These are phyloP conservation scores for Coffea canephora DNA, from an alignment of 257 asterid species.

Conservation along the genomic window DNA sequence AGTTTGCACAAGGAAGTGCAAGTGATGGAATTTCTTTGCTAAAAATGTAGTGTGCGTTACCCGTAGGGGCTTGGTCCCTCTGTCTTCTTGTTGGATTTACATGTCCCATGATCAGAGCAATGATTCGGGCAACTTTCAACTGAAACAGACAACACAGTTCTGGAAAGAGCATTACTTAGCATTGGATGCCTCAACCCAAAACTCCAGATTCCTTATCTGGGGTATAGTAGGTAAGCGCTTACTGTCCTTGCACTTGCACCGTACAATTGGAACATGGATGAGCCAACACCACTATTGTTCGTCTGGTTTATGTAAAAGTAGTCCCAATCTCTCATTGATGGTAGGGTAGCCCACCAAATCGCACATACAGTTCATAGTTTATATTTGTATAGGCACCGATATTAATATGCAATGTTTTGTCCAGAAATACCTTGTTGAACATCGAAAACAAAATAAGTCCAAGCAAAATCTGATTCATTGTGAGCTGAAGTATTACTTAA, in stretches of 20 bases:
- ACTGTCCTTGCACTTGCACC: slow-evolving; percentile 52
- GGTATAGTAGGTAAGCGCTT: slow-evolving; percentile 63
- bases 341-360: slow-evolving; percentile 80
- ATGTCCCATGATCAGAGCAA: slow-evolving; percentile 72
- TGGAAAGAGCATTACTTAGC: slow-evolving; percentile 24
- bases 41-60: slow-evolving; percentile 26
- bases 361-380: slow-evolving; percentile 57
- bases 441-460: slow-evolving; percentile 78
- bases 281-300: slow-evolving; percentile 57
- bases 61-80: slow-evolving; percentile 60
- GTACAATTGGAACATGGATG: slow-evolving; percentile 65
- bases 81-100: slow-evolving; percentile 41
- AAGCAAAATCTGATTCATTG: slow-evolving; percentile 31
- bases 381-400: slow-evolving; percentile 47
- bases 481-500: slow-evolving; percentile 52
- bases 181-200: slow-evolving; percentile 62
- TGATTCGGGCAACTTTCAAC: slow-evolving; percentile 72
- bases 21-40: too few relatives aligned
- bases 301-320: slow-evolving; percentile 67
- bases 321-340: slow-evolving; percentile 65
- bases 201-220: slow-evolving; percentile 73
- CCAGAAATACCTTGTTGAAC: slow-evolving; percentile 64
- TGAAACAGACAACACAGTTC: slow-evolving; percentile 53
- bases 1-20: slow-evolving; percentile 12
- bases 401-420: slow-evolving; percentile 61